phyloP scores from a whole-genome alignment of 2,329 filamentous ascomycete species.

The Penicillium brasilianum region DNA sequence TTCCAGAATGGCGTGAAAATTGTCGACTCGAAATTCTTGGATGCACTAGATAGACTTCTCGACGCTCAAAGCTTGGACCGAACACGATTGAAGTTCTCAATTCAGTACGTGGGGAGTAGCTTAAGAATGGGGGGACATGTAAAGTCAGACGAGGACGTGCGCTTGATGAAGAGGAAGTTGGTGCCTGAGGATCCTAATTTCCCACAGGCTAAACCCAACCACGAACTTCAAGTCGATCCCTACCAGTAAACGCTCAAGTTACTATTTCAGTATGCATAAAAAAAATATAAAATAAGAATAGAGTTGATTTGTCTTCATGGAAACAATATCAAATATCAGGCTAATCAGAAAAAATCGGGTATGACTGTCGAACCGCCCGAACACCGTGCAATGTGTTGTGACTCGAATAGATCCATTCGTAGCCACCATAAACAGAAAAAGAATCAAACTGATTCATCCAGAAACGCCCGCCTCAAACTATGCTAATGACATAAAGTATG shows the following conservation, averaged over 20 bases:
- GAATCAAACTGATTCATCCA: background rate
- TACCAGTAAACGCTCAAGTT: background rate
- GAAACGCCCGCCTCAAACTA: conserved; percentile 9
- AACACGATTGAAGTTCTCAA: background rate
- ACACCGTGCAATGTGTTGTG: conserved; percentile 22
- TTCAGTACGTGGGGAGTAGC: background rate
- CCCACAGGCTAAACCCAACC: too few relatives aligned
- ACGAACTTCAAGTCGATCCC: background rate
- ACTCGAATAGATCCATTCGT: background rate
- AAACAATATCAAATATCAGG: background rate
- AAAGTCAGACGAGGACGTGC: background rate
- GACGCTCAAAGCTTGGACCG: background rate
- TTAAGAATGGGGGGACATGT: background rate
- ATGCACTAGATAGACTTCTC: too few relatives aligned
- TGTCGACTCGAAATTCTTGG: background rate
- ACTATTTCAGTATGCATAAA: too few relatives aligned
- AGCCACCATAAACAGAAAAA: background rate
- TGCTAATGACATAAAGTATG: conserved; percentile 8
- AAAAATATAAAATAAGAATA: background rate
- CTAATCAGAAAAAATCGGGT: conserved; percentile 10
- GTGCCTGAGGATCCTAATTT: conserved; percentile 10
- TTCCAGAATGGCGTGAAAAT: conserved; percentile 19
- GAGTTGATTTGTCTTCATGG: background rate
- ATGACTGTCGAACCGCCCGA: conserved; percentile 15
- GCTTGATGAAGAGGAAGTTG: background rate